Base-by-base conservation (phyloP, 352 stramenopile genomes). In the Pythium phragmitis region DNA sequence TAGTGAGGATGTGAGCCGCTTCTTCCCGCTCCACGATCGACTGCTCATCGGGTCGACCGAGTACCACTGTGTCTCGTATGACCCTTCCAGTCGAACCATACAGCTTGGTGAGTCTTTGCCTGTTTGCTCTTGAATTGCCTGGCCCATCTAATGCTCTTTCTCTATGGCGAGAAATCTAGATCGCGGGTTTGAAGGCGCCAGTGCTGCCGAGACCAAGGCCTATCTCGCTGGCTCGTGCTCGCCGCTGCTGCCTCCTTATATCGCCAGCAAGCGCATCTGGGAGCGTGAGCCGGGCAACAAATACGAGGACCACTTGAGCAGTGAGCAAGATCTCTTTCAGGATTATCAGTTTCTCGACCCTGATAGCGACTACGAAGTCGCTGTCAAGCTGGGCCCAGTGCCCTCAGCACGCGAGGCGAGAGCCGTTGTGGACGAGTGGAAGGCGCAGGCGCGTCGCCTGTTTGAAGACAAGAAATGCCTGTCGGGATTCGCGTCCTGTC, bases 301-400 rank as follows among this genome's bases (percentile, higher is more conserved):
- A 51, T 95, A 85, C 43, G 86, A 94, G 69, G 83, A 91, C 43
- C 80, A 91, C 55, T 84, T 75, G 67, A 92, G 78, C 62, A 73
- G 68, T 43, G 83, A 94, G 63, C 83, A 92, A 74, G 86, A 95
- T 43, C 65, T 95, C 23, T 90, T 91, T 60, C 83, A 93, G 73
- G 82, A 93, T 52, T 93, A 91, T 54, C 86, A 95, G 69, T 91
- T 89, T n/a, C 48, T 95, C 23, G 73, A 85, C 17, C 86, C 86
- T 8, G 79, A 92, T 45, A 88, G 78, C 48, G 69, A 81, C 16
- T 92, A 89, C 61, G 86, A 95, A 57, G 73, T 91, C 4, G 77
- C 80, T 17, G 71, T 93, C 34, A 91, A 92, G 61, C 65, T 95
- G 4, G 86, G 86, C 11, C 86, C 86, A 0, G 64, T 89, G 0